Evolutionary conservation across 2,329 filamentous ascomycete species (phyloP).

Genomic region (Mycosphaerella arachidis): DNA sequence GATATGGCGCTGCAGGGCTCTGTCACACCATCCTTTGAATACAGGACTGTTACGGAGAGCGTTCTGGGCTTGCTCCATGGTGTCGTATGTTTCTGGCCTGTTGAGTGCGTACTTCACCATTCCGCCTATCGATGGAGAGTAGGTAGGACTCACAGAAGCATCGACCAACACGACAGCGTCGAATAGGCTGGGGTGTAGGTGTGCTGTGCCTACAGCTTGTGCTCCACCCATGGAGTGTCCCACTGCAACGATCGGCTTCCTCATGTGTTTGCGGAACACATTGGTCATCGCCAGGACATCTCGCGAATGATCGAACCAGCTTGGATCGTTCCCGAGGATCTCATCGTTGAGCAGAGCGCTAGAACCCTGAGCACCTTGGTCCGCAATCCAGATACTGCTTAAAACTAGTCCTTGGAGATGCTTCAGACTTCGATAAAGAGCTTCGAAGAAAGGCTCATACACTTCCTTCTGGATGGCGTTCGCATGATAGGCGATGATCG

Average conservation of each 20-base stretch:
- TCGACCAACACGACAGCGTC: slow-evolving; percentile 9
- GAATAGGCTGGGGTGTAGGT: slow-evolving; percentile 6
- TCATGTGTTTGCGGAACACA: slow-evolving; percentile 69
- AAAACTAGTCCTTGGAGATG: slow-evolving; percentile 61
- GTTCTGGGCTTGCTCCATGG: not conserved
- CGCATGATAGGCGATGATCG: slow-evolving; percentile 78
- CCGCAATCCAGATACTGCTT: slow-evolving; percentile 80
- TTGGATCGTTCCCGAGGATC: slow-evolving; percentile 69
- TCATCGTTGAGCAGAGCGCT: slow-evolving; percentile 72
- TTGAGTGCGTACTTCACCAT: not conserved
- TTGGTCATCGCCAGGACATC: slow-evolving; percentile 82
- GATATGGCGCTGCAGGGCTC: slow-evolving; percentile 4
- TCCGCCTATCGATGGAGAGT: not conserved
- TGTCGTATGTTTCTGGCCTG: not conserved
- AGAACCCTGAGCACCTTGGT: slow-evolving; percentile 76
- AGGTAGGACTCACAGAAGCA: not conserved
- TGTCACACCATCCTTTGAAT: slow-evolving; percentile 1
- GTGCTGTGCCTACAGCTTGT: slow-evolving; percentile 3
- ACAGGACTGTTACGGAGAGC: slow-evolving; percentile 3
- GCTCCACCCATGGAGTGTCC: slow-evolving; percentile 82
- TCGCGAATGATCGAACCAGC: slow-evolving; percentile 77
- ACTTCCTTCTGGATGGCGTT: slow-evolving; percentile 80
- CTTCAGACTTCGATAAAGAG: slow-evolving; percentile 72
- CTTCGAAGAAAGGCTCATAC: slow-evolving; percentile 49
- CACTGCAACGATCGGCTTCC: slow-evolving; percentile 72